Percentiles rank a stretch among this genome's conserved stretches.
Conservation (phyloP, 495 filamentous ascomycete species). For the Durotheca rogersii region DNA sequence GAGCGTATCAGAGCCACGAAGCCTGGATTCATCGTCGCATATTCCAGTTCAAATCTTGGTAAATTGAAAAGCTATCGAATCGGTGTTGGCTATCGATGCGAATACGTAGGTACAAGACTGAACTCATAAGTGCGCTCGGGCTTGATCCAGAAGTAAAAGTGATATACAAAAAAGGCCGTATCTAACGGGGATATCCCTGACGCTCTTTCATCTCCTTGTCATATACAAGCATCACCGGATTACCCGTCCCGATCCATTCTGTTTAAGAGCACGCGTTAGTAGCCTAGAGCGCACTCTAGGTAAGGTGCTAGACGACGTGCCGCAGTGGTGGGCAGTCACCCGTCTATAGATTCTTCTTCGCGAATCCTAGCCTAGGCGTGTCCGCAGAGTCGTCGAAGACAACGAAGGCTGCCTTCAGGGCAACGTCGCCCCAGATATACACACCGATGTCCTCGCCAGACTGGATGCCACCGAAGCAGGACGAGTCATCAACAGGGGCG, state of each 20-base stretch:
- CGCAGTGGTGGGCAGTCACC: slow-evolving; percentile 6
- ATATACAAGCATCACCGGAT: slow-evolving; percentile 25
- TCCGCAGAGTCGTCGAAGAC: slow-evolving; percentile 57
- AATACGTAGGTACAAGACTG: not conserved
- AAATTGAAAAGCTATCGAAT: no score
- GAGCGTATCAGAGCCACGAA: no score
- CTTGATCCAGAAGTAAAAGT: slow-evolving; percentile 13
- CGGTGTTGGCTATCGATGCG: not conserved
- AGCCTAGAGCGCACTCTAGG: slow-evolving; percentile 5
- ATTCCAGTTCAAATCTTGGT: no score
- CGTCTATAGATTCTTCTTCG: slow-evolving; percentile 39
- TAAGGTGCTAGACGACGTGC: not conserved
- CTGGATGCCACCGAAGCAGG: slow-evolving; percentile 65
- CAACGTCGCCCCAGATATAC: slow-evolving; percentile 72
- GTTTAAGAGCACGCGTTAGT: slow-evolving; percentile 1
- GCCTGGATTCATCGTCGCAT: no score
- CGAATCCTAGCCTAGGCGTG: slow-evolving; percentile 55
- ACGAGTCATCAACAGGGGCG: slow-evolving; percentile 37
- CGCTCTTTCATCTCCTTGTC: slow-evolving; percentile 8
- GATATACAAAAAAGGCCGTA: slow-evolving; percentile 21
- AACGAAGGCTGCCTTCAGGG: slow-evolving; percentile 75
- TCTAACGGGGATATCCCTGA: slow-evolving; percentile 8
- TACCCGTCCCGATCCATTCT: not conserved
- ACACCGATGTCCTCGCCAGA: slow-evolving; percentile 60
- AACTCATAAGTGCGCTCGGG: not conserved